Percentiles rank a stretch among this genome's conserved stretches.
Evolutionary conservation across 257 asterid species (phyloP).

Genomic region (Solanum appendiculatum): DNA sequence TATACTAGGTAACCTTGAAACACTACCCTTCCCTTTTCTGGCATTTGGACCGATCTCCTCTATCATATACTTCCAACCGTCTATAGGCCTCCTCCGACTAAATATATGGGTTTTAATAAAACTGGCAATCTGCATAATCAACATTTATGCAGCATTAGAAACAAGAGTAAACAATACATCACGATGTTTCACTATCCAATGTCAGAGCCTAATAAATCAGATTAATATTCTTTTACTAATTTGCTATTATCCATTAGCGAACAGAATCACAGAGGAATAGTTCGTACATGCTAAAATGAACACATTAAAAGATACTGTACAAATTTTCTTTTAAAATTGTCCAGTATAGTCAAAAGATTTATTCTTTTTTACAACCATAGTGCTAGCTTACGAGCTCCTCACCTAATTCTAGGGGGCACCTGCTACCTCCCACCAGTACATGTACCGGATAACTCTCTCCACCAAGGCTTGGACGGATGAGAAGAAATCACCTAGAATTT

Average conservation of each 20-base stretch:
- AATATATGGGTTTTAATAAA: constrained; percentile 70
- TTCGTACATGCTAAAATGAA: not conserved
- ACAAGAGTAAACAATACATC: not conserved
- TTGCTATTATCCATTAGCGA: not conserved
- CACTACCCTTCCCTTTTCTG: constrained; percentile 75
- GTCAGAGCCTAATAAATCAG: not conserved
- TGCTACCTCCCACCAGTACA: not conserved
- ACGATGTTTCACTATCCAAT: not conserved
- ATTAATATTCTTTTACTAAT: not conserved
- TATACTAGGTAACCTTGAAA: constrained; percentile 59
- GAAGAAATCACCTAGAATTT: not conserved
- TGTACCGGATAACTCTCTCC: not conserved
- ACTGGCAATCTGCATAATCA: constrained; percentile 66
- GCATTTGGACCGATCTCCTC: constrained; percentile 91
- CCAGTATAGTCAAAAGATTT: not conserved
- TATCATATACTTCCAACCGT: constrained; percentile 96
- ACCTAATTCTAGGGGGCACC: not conserved
- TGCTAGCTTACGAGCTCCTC: not conserved
- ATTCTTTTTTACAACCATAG: not conserved
- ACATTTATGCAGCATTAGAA: not conserved
- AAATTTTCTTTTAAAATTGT: not conserved
- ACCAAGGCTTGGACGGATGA: not conserved
- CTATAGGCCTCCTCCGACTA: constrained; percentile 57
- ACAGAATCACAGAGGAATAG: not conserved
- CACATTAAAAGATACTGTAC: not conserved